phyloP scores from a whole-genome alignment of 2,329 filamentous ascomycete genomes.

The Dothistroma septosporum region DNA sequence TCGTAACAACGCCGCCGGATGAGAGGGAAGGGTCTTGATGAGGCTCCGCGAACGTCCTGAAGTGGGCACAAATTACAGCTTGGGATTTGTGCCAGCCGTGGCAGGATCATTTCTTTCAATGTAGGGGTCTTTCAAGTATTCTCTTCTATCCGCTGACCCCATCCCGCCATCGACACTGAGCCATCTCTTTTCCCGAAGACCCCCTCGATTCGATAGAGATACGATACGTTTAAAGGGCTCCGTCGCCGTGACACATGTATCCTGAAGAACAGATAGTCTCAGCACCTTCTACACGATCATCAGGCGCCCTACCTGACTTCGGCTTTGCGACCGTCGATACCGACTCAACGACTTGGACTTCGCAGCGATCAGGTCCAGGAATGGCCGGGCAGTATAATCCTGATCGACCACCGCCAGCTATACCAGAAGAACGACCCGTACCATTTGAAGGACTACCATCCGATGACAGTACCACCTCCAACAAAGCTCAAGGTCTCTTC shows the following conservation, averaged over 20 bases:
- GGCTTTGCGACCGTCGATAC: conserved; percentile 5
- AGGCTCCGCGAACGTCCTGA: conserved; percentile 14
- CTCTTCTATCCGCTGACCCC: background rate
- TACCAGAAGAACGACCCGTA: conserved; percentile 12
- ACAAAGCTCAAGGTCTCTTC: background rate
- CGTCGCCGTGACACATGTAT: conserved; percentile 2
- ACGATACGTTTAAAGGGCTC: background rate
- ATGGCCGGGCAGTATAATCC: conserved; percentile 13
- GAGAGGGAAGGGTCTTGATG: conserved; percentile 14
- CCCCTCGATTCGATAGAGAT: background rate
- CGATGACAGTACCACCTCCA: conserved; percentile 14
- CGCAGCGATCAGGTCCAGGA: background rate
- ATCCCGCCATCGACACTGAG: conserved; percentile 7
- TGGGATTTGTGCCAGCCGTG: conserved; percentile 12
- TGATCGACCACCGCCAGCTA: conserved; percentile 6
- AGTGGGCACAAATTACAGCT: conserved; percentile 17
- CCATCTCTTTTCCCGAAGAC: conserved; percentile 2
- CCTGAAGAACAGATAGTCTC: conserved; percentile 6
- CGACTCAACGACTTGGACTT: conserved; percentile 7
- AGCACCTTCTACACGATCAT: conserved; percentile 12
- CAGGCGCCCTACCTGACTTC: conserved; percentile 11
- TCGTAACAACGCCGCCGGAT: conserved; percentile 19
- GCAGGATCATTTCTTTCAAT: conserved; percentile 10
- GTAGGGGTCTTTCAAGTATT: conserved; percentile 8
- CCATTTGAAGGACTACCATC: conserved; percentile 3